Base-by-base conservation (phyloP, 140 eudicot species). In the Erigeron philadelphicus region DNA sequence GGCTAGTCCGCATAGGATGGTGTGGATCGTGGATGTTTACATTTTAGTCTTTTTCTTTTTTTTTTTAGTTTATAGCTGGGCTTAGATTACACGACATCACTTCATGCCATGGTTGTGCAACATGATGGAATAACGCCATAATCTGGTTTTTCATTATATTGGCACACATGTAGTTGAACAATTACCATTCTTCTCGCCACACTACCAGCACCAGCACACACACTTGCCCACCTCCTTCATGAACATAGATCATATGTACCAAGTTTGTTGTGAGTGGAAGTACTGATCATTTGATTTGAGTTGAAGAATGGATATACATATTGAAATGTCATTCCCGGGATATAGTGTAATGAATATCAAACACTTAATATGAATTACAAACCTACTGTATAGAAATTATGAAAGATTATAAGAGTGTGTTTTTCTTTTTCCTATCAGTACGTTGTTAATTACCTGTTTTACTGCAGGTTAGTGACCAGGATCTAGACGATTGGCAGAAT, bases 381-480 rank as follows among this genome's bases (percentile, higher is more conserved):
- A n/a, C n/a, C n/a, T n/a, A 40, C 8, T 59, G 23, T 71, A 31
- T 47, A 60, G 47, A 50, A 60, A 25, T 25, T 25, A 25, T 3
- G 35, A 25, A 25, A 60, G 42, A 35, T 60, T 61, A 61, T 60
- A 47, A 13, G 49, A 47, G 40, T 40, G 49, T 47, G 38, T 9
- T 46, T 63, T 72, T 38, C 6, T 54, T 35, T 61, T 61, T 60
- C 40, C 58, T 40, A 31, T 31, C 11, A 72, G 47, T 31, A 23
- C 64, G 43, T 50, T 31, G 18, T 61, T 70, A 44, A 56, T 59
- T 62, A 25, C 60, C 50, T 78, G 52, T 62, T 55, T 40, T 42
- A 61, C 68, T 54, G 68, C 83, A 93, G 98, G 98, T 93, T 59
- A 83, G 89, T 18, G 94, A 89, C 77, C 98, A 89, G 80, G 85